Percentiles rank a stretch among this genome's conserved stretches.
Evolutionary conservation across 345 rosid genomes (phyloP).

Genomic region (Kernera saxatilis): DNA sequence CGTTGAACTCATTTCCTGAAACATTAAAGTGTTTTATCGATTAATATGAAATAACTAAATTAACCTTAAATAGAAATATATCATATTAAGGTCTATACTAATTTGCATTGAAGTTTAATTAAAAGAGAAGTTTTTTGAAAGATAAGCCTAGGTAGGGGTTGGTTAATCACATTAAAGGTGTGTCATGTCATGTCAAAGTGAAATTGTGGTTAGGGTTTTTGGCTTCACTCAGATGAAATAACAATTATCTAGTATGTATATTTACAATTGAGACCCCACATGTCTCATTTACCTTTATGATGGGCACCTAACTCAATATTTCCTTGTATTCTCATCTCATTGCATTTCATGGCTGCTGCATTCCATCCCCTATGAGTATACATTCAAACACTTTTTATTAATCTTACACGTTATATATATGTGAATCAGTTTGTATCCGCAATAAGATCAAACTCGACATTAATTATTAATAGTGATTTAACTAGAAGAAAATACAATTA

Average conservation of each 20-base stretch:
- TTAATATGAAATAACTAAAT: background rate
- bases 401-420: too few relatives aligned
- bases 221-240: background rate
- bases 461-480: background rate
- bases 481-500: background rate
- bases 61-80: background rate
- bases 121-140: background rate
- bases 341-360: conserved; percentile 67
- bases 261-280: background rate
- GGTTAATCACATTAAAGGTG: background rate
- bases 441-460: background rate
- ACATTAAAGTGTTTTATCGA: background rate
- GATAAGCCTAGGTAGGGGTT: background rate
- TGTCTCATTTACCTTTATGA: conserved; percentile 43
- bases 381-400: background rate
- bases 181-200: background rate
- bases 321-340: conserved; percentile 56
- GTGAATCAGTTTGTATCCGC: background rate
- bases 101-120: background rate
- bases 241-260: background rate
- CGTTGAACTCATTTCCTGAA: conserved; percentile 21
- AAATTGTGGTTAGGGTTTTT: background rate
- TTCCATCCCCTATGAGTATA: conserved; percentile 62
- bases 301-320: conserved; percentile 37
- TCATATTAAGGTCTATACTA: background rate